A percentile compares a stretch with the other conserved stretches of the same genome.
phyloP scores from a whole-genome alignment of 2,329 filamentous ascomycete species.

The Hypoxylon sp. region DNA sequence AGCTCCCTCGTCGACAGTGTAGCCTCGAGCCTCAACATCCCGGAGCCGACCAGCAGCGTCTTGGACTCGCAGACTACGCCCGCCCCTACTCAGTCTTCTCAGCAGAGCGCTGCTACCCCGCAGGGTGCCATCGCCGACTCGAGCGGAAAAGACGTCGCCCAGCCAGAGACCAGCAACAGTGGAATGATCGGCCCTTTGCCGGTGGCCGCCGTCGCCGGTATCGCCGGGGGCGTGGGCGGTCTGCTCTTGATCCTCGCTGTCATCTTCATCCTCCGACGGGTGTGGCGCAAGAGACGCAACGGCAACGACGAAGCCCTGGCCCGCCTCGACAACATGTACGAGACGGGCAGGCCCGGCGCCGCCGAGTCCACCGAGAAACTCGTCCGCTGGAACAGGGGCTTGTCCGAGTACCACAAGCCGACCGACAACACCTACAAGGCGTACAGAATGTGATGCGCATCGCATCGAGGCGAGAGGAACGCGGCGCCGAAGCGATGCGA shows the following conservation, averaged over 20 bases:
- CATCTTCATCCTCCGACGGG: slow-evolving; percentile 41
- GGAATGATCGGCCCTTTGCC: slow-evolving; percentile 35
- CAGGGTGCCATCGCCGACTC: slow-evolving; percentile 13
- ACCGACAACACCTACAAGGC: slow-evolving; percentile 38
- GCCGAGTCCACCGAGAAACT: slow-evolving; percentile 37
- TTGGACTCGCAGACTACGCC: slow-evolving; percentile 10
- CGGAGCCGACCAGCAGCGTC: slow-evolving; percentile 18
- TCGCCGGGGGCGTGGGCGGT: slow-evolving; percentile 43
- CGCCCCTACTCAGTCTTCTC: slow-evolving; percentile 12
- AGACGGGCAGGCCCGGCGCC: slow-evolving; percentile 40
- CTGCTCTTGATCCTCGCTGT: slow-evolving; percentile 35
- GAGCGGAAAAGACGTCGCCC: slow-evolving; percentile 31
- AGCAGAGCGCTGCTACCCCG: slow-evolving; percentile 9
- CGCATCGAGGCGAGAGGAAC: no score
- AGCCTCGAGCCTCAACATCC: slow-evolving; percentile 33
- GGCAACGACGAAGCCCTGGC: slow-evolving; percentile 40
- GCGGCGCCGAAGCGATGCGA: no score
- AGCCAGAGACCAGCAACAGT: slow-evolving; percentile 24
- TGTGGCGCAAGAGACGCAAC: slow-evolving; percentile 44
- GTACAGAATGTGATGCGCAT: slow-evolving; percentile 40
- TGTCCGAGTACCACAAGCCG: slow-evolving; percentile 42
- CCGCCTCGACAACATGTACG: slow-evolving; percentile 43
- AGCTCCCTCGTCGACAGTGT: slow-evolving; percentile 36
- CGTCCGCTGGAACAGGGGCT: slow-evolving; percentile 44
- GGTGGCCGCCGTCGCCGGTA: slow-evolving; percentile 40